These are phyloP conservation scores for Hibiscus syriacus DNA, from an alignment of 345 rosid genomes.

Conservation along the genomic window DNA sequence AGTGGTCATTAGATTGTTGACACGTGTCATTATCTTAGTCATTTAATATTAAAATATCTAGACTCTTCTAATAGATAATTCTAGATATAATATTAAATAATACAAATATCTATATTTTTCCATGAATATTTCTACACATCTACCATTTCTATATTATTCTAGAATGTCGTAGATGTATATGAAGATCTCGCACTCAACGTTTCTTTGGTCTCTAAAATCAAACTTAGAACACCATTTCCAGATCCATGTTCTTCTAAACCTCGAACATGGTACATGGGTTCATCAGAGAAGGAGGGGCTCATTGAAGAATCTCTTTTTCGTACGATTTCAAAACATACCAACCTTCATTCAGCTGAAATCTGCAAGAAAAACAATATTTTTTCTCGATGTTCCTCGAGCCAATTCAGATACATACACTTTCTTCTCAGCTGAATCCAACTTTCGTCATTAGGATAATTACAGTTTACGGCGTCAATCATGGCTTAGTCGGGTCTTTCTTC, in stretches of 20 bases:
- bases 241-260: neutral
- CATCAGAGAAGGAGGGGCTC: constrained; percentile 19
- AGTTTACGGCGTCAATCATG: constrained; percentile 72
- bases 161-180: neutral
- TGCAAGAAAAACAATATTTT: constrained; percentile 8
- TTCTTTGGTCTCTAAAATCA: neutral
- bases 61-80: too few relatives aligned
- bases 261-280: constrained; percentile 21
- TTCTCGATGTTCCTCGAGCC: constrained; percentile 48
- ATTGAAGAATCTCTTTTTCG: neutral
- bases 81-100: too few relatives aligned
- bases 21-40: too few relatives aligned
- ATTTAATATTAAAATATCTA: too few relatives aligned
- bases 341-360: neutral
- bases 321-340: neutral
- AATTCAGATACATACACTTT: constrained; percentile 55
- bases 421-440: constrained; percentile 44
- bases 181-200: neutral
- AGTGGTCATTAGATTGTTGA: too few relatives aligned
- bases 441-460: constrained; percentile 56
- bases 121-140: too few relatives aligned
- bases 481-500: constrained; percentile 66
- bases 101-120: too few relatives aligned
- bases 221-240: neutral
- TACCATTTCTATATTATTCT: too few relatives aligned